Evolutionary conservation across 1,139 yeast genomes (phyloP).

Genomic region (Suhomyces coccinellae): DNA sequence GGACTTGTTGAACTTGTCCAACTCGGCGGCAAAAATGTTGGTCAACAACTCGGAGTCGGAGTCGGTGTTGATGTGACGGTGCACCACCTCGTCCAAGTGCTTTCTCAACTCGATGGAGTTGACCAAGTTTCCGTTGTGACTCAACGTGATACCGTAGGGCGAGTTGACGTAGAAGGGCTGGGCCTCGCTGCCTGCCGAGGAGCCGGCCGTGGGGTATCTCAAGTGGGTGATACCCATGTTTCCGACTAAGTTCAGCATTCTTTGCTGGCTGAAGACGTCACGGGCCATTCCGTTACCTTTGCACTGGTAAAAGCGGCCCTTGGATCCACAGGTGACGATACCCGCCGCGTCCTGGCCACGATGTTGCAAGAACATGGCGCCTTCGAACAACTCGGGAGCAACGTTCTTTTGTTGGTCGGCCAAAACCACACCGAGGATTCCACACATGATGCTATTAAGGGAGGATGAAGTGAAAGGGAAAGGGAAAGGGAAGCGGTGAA

Average conservation of each 20-base stretch:
- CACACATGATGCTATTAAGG: slow-evolving; percentile 65
- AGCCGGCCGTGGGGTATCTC: slow-evolving; percentile 98
- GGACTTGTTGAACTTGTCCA: slow-evolving; percentile 87
- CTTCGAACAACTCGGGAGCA: slow-evolving; percentile 89
- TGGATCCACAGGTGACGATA: slow-evolving; percentile 90
- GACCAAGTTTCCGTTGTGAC: slow-evolving; percentile 94
- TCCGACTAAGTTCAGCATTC: slow-evolving; percentile 81
- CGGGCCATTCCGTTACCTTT: slow-evolving; percentile 99
- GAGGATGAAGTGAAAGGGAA: background rate
- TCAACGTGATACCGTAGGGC: slow-evolving; percentile 87
- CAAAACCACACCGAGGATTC: slow-evolving; percentile 83
- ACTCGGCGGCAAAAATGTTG: slow-evolving; percentile 87
- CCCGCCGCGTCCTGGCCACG: slow-evolving; percentile 99
- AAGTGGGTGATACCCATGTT: slow-evolving; percentile 95
- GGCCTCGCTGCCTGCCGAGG: slow-evolving; percentile 94
- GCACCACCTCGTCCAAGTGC: slow-evolving; percentile 89
- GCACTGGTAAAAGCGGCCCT: slow-evolving; percentile 94
- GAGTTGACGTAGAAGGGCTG: slow-evolving; percentile 98
- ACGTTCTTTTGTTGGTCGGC: slow-evolving; percentile 74
- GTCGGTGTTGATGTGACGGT: slow-evolving; percentile 96
- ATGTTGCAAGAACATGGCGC: slow-evolving; percentile 91
- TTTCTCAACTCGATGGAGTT: slow-evolving; percentile 76
- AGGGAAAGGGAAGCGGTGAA: background rate
- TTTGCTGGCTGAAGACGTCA: slow-evolving; percentile 85
- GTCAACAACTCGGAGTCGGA: slow-evolving; percentile 89